Base-by-base conservation (phyloP, 176 grass and related monocot genomes). In the Leersia perrieri region DNA sequence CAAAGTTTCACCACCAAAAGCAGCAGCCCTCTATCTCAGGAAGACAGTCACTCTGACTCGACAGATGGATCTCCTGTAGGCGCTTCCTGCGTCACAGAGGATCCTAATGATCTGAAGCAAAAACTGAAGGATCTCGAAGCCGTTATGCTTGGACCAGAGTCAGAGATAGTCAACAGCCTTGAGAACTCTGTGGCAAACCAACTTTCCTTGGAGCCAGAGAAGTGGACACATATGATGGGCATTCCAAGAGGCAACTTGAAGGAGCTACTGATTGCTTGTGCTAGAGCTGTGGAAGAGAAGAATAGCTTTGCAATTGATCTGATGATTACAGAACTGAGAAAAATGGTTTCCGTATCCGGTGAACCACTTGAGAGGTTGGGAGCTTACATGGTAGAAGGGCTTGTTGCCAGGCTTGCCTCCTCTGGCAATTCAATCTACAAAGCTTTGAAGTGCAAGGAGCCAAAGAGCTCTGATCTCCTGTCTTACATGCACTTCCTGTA, bases 401-500 rank as follows among this genome's bases (percentile, higher is more conserved):
- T 99, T 27, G 85, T 99, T 28, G 96, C 96, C 51, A 91, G 78
- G 85, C 88, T 89, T 0, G 78, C 92, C n/a, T 72, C 84, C 42
- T 93, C 96, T 0, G 96, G 96, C n/a, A 91, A 75, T 82, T 91
- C 92, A 3, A 99, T 99, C 82, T 99, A 95, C 77, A 95, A 93
- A 41, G 87, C 96, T 63, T 66, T 99, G 79, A 99, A 76, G 79
- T 99, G 96, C 67, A 90, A 99, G 70, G 96, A 99, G 75, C 96
- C 96, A 5, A 87, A 81, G 38, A 78, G 92, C 5, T 93, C 97
- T 22, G 97, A 93, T 28, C 93, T 99, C 69, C 87, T 99, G 25
- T 93, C 96, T 26, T 93, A 99, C 89, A 96, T 96, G 93, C 90
- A 91, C 75, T 90, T 96, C 71, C 83, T 99, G 27, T 99, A 99